phyloP scores from a whole-genome alignment of 2,329 filamentous ascomycete genomes.

The Scytalidium lignicola region DNA sequence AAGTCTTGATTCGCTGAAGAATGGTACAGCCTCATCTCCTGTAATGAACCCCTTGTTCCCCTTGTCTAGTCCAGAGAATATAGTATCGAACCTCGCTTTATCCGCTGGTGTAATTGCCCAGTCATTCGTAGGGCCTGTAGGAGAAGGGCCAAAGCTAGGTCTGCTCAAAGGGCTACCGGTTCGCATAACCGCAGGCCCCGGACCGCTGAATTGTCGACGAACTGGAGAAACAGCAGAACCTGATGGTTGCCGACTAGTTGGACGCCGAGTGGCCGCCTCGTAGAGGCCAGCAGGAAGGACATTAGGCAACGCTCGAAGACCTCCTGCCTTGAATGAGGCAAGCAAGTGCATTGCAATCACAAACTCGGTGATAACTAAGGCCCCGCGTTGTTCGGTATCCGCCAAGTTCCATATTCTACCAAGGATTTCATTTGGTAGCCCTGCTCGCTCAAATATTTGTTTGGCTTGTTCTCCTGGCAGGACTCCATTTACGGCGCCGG shows the following conservation, averaged over 20 bases:
- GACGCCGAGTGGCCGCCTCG: conserved; percentile 77
- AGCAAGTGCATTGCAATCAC: conserved; percentile 98
- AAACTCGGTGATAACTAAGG: conserved; percentile 83
- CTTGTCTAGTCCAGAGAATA: conserved; percentile 82
- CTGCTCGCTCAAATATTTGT: conserved; percentile 90
- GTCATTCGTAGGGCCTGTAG: conserved; percentile 48
- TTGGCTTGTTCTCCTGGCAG: conserved; percentile 84
- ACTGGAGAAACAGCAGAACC: conserved; percentile 57
- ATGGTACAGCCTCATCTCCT: conserved; percentile 89
- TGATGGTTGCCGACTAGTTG: conserved; percentile 35
- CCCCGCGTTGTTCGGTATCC: conserved; percentile 87
- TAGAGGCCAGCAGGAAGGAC: conserved; percentile 81
- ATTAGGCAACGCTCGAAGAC: conserved; percentile 72
- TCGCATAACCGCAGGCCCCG: conserved; percentile 43
- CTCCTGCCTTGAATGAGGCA: conserved; percentile 81
- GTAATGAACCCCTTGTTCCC: conserved; percentile 76
- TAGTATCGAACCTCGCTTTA: conserved; percentile 80
- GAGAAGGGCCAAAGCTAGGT: conserved; percentile 38
- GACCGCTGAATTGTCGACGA: conserved; percentile 75
- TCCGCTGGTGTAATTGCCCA: conserved; percentile 83
- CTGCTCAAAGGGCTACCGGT: conserved; percentile 53
- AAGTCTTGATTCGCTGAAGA: conserved; percentile 88
- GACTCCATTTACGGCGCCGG: conserved; percentile 69
- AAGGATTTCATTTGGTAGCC: conserved; percentile 81
- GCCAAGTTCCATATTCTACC: conserved; percentile 96